Conservation (phyloP, 2,329 filamentous ascomycete species). For the Scedosporium apiospermum region DNA sequence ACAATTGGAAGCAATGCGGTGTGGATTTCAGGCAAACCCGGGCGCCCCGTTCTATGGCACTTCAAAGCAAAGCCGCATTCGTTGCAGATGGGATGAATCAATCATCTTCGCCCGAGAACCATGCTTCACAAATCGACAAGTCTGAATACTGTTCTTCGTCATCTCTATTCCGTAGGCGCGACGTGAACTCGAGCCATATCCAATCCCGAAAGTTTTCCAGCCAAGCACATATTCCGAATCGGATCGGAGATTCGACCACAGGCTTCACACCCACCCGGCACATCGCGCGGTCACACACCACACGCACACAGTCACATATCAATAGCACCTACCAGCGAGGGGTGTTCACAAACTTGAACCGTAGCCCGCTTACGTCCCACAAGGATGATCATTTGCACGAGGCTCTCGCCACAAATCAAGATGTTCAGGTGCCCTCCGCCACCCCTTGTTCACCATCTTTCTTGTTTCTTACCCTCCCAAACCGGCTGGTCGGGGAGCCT, state of each 20-base stretch:
- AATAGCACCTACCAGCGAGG: not conserved
- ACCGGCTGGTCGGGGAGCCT: not conserved
- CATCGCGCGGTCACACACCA: not conserved
- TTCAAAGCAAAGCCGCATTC: not conserved
- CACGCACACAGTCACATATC: not conserved
- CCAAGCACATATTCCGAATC: not conserved
- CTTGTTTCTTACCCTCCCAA: not conserved
- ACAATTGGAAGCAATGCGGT: not conserved
- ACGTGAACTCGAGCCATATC: not conserved
- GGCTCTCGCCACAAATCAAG: not conserved
- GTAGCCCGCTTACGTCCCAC: not conserved
- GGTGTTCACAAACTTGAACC: not conserved
- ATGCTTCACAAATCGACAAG: not conserved
- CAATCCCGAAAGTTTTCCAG: not conserved
- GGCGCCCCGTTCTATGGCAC: not conserved
- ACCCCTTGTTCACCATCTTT: not conserved
- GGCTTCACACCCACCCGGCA: not conserved
- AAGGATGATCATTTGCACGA: not conserved
- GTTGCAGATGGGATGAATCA: not conserved
- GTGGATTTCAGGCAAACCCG: not conserved
- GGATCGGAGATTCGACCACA: not conserved
- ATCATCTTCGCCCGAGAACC: not conserved
- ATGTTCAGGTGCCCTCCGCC: not conserved
- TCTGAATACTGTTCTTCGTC: not conserved
- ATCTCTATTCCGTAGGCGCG: not conserved